phyloP scores from a whole-genome alignment of 1,139 yeast genomes.

The Tardiomyces digboiensis region DNA sequence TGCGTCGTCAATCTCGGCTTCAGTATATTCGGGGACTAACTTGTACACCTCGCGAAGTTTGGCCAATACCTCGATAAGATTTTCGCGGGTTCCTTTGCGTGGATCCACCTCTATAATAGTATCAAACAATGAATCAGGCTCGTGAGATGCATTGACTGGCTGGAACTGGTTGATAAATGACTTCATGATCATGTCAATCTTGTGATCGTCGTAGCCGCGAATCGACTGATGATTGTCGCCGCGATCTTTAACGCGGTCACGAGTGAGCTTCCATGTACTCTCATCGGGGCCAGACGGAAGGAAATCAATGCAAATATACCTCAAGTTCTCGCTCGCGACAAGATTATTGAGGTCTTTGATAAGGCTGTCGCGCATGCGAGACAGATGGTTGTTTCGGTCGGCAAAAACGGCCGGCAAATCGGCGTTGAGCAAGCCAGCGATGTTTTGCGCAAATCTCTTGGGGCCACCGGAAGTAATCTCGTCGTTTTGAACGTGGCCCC shows the following conservation, averaged over 20 bases:
- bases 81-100: conserved; percentile 29
- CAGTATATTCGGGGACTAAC: conserved; percentile 5
- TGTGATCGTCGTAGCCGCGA: conserved; percentile 40
- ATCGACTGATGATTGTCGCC: conserved; percentile 93
- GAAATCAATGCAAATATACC: conserved; percentile 64
- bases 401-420: conserved; percentile 47
- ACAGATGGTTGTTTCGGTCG: conserved; percentile 78
- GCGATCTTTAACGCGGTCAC: conserved; percentile 48
- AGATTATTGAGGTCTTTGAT: conserved; percentile 40
- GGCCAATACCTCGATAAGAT: conserved; percentile 34
- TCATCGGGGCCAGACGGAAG: conserved; percentile 29
- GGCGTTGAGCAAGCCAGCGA: conserved; percentile 19
- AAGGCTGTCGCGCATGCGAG: conserved; percentile 57
- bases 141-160: conserved; percentile 34
- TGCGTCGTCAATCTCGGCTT: conserved; percentile 18
- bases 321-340: conserved; percentile 27
- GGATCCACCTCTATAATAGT: conserved; percentile 44
- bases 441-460: conserved; percentile 9
- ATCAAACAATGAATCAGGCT: conserved; percentile 67
- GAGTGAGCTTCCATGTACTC: conserved; percentile 35
- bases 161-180: conserved; percentile 70
- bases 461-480: conserved; percentile 33
- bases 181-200: conserved; percentile 53
- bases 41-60: conserved; percentile 27
- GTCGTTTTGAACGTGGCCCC: conserved; percentile 87